A percentile compares a stretch with the other conserved stretches of the same genome.
Evolutionary conservation across 2,329 filamentous ascomycete genomes (phyloP).

Genomic region (Penicillium oxalicum): DNA sequence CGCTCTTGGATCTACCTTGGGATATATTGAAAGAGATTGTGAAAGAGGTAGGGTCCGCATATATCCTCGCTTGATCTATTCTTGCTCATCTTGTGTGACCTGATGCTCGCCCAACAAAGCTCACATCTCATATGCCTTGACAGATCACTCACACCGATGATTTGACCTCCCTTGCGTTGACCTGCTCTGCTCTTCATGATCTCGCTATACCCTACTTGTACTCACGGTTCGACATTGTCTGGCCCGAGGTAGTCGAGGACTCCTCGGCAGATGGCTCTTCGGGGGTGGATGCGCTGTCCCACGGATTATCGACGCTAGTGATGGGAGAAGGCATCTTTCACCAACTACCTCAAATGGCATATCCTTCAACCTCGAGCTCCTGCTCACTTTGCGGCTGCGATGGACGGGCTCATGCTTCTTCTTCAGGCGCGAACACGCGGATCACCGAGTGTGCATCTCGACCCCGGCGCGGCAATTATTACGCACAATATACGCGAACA

Average conservation of each 20-base stretch:
- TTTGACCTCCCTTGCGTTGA: conserved; percentile 68
- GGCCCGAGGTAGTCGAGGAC: conserved; percentile 61
- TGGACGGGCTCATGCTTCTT: conserved; percentile 14
- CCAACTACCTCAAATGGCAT: conserved; percentile 38
- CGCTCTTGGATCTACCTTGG: conserved; percentile 67
- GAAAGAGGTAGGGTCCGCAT: conserved; percentile 54
- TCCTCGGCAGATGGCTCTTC: conserved; percentile 59
- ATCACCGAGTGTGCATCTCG: conserved; percentile 7
- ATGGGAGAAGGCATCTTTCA: conserved; percentile 62
- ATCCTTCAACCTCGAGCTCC: neutral
- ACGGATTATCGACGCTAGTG: conserved; percentile 72
- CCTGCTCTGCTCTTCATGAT: conserved; percentile 69
- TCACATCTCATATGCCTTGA: neutral
- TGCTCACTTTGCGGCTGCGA: conserved; percentile 31
- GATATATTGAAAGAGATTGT: conserved; percentile 74
- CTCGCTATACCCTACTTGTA: conserved; percentile 75
- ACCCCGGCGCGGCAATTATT: conserved; percentile 61
- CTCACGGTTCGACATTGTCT: conserved; percentile 80
- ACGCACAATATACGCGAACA: conserved; percentile 71
- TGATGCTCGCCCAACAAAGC: neutral
- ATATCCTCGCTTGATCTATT: neutral
- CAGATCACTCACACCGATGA: conserved; percentile 78
- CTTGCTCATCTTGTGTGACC: neutral
- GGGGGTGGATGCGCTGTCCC: conserved; percentile 76
- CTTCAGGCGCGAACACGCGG: neutral